Evolutionary conservation across 192 early-diverging fungal genomes (phyloP), one percentile per base, ranked within the genome.

Genomic region (Borealophlyctis nickersoniae): DNA sequence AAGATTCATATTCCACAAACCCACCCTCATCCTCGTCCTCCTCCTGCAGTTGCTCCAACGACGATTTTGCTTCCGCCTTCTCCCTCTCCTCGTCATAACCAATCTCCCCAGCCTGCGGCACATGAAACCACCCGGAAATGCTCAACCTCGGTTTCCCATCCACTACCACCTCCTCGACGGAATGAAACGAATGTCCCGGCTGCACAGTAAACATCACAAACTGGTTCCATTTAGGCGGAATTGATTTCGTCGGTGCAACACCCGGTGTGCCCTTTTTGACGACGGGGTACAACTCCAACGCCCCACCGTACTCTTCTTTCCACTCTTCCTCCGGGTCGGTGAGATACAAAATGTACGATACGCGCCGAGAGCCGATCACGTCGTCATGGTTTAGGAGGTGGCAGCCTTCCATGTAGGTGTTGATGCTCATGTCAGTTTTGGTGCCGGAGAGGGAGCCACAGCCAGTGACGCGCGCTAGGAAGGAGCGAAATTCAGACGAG

Each of bases 361-460:
- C 87, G 4, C 81, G 71, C 4, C 91, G 79, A 45, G 86, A 83
- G 0, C 88, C 88, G 66, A 92, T 92, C 0, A 89, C 88, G 65
- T 92, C 91, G 78, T 92, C 91, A 64, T 92, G 91, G 29, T 83
- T 79, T 22, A 92, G 65, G 28, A 92, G 73, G 60, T 91, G 89
- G 73, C 89, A 89, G 9, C 91, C 87, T 36, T 76, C 64, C 58
- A 71, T 73, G 71, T 89, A 91, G 33, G 71, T 80, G 71, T 91
- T 92, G 58, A 88, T 83, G 58, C 83, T 84, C 81, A 91, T 86
- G 63, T 92, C 91, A 0, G 74, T 80, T 29, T 86, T 88, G 39
- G 72, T 66, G 23, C 83, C 87, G 11, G 82, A 85, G 16, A 92
- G 70, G 16, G 80, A 84, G 1, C 84, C 88, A 72, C 89, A 90